A percentile compares a stretch with the other conserved stretches of the same genome.
phyloP scores from a whole-genome alignment of 805 yeast species.

The Metschnikowia chrysomelidarum region DNA sequence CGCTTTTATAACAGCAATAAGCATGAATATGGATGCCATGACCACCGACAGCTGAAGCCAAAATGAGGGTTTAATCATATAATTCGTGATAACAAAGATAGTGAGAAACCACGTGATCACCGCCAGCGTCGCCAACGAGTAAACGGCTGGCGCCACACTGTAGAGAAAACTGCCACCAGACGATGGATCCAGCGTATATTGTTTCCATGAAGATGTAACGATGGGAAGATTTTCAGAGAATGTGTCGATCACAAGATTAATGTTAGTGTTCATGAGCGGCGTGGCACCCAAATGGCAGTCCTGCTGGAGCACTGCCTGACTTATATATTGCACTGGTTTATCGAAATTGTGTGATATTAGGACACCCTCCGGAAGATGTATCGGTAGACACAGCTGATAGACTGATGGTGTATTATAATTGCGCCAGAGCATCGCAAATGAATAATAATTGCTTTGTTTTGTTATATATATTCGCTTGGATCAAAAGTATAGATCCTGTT shows the following conservation, averaged over 20 bases:
- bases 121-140: constrained; percentile 61
- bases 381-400: constrained; percentile 32
- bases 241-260: constrained; percentile 29
- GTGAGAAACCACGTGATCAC: constrained; percentile 64
- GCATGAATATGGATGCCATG: constrained; percentile 54
- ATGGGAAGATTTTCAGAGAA: constrained; percentile 40
- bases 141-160: constrained; percentile 60
- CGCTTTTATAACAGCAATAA: constrained; percentile 48
- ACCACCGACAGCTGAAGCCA: constrained; percentile 49
- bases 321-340: constrained; percentile 23
- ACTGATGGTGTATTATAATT: constrained; percentile 10
- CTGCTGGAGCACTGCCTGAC: constrained; percentile 28
- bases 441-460: background rate
- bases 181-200: constrained; percentile 29
- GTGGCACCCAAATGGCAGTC: constrained; percentile 29
- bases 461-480: too few relatives aligned
- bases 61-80: constrained; percentile 58
- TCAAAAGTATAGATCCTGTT: too few relatives aligned
- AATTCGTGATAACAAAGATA: constrained; percentile 61
- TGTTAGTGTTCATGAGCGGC: constrained; percentile 41
- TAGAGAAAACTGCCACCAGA: constrained; percentile 47
- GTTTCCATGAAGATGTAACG: constrained; percentile 48
- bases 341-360: constrained; percentile 27
- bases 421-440: constrained; percentile 10
- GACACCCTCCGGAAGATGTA: constrained; percentile 33